Percentiles rank a stretch among this genome's conserved stretches.
These are phyloP conservation scores for Solanum clarkiae DNA, from an alignment of 257 asterid species.

Conservation along the genomic window DNA sequence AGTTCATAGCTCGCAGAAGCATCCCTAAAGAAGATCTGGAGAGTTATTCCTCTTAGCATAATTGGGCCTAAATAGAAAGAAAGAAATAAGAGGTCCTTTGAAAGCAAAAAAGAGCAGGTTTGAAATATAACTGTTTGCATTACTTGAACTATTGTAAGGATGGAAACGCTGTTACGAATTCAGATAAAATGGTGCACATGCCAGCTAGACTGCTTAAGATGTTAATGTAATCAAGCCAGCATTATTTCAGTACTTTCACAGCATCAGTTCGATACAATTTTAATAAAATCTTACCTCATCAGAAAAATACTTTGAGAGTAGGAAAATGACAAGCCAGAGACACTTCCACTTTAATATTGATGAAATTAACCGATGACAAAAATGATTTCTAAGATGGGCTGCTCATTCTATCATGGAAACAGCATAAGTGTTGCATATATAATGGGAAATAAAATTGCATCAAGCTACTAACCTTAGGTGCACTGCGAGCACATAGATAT, in stretches of 20 bases:
- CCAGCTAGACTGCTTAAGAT: background rate
- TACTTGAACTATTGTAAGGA: background rate
- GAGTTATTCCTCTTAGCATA: background rate
- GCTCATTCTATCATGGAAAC: background rate
- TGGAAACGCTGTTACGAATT: background rate
- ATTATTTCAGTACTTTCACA: background rate
- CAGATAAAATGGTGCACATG: background rate
- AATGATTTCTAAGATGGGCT: background rate
- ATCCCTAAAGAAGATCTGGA: background rate
- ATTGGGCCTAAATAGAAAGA: background rate
- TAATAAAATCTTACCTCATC: background rate
- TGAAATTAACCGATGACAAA: background rate
- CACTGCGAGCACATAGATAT: background rate
- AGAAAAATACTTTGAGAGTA: background rate
- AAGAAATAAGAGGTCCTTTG: background rate
- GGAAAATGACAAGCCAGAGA: background rate
- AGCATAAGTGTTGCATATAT: background rate
- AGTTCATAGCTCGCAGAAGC: background rate
- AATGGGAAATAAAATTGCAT: background rate
- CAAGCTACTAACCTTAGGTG: slow-evolving; percentile 10
- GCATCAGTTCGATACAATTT: background rate
- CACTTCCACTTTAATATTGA: background rate
- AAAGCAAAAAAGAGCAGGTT: background rate
- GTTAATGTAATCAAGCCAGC: background rate
- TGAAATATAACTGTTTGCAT: background rate